Conservation (phyloP, 306 rosid species). For the Vigna reflexopilosa region DNA sequence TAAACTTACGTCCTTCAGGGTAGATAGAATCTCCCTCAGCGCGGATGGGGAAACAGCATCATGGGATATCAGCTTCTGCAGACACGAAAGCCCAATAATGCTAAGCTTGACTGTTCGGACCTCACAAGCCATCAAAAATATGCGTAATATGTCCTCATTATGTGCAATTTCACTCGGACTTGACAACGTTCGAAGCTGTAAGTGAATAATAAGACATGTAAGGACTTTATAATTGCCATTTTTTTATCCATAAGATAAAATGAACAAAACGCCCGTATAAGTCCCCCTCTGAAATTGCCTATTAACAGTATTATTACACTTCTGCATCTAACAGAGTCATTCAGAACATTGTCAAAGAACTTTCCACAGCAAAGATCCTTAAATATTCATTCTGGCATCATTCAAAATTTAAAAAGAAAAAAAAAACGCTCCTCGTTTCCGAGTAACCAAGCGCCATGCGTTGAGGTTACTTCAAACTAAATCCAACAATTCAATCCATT, state of each 20-base stretch:
- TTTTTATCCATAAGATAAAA: background rate
- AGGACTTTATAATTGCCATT: slow-evolving; percentile 12
- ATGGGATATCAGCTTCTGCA: slow-evolving; percentile 92
- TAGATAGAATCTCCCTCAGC: slow-evolving; percentile 76
- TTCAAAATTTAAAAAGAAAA: background rate
- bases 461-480: slow-evolving; percentile 32
- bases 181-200: slow-evolving; percentile 90
- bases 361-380: background rate
- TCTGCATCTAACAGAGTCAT: slow-evolving; percentile 25
- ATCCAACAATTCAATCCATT: slow-evolving; percentile 26
- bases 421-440: background rate
- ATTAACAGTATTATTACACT: background rate
- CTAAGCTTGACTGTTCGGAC: slow-evolving; percentile 86
- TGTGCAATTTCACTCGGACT: slow-evolving; percentile 90
- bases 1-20: slow-evolving; percentile 86
- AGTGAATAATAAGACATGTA: slow-evolving; percentile 43
- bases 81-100: slow-evolving; percentile 90
- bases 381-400: slow-evolving; percentile 35
- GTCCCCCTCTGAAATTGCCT: slow-evolving; percentile 6
- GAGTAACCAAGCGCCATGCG: slow-evolving; percentile 18
- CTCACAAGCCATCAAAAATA: slow-evolving; percentile 93
- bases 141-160: slow-evolving; percentile 87
- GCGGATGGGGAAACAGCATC: slow-evolving; percentile 89
- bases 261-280: slow-evolving; percentile 2
- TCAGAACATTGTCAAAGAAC: slow-evolving; percentile 14